Conservation (phyloP, 176 grass and related monocot species). For the Thinopyrum elongatum region DNA sequence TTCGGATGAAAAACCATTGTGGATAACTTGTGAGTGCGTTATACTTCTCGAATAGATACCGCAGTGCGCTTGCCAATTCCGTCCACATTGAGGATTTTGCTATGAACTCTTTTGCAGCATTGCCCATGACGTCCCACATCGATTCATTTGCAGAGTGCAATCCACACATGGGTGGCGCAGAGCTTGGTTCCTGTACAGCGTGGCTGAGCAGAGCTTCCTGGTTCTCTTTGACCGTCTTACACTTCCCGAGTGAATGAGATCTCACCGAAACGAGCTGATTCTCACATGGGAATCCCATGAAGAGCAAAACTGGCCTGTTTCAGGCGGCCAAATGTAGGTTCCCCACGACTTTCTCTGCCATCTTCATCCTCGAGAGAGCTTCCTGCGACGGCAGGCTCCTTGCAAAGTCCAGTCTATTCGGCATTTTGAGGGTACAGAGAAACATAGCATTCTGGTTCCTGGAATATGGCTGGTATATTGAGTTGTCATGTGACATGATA, state of each 20-base stretch:
- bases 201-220: slow-evolving; percentile 88
- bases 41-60: no score
- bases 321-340: neutral
- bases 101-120: neutral
- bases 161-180: slow-evolving; percentile 68
- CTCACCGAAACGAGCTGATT: neutral
- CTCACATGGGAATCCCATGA: slow-evolving; percentile 24
- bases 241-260: slow-evolving; percentile 62
- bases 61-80: no score
- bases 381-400: neutral
- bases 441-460: neutral
- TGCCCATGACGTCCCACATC: neutral
- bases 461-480: no score
- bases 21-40: no score
- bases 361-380: neutral
- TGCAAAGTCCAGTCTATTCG: neutral
- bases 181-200: slow-evolving; percentile 80
- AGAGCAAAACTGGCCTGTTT: neutral
- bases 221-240: slow-evolving; percentile 83
- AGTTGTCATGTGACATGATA: neutral
- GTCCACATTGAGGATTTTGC: neutral
- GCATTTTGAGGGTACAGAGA: neutral
- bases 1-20: no score
- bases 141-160: slow-evolving; percentile 47
- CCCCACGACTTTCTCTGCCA: neutral